Base-by-base conservation (phyloP, 768 basidiomycete genomes). In the Gloeophyllum trabeum region DNA sequence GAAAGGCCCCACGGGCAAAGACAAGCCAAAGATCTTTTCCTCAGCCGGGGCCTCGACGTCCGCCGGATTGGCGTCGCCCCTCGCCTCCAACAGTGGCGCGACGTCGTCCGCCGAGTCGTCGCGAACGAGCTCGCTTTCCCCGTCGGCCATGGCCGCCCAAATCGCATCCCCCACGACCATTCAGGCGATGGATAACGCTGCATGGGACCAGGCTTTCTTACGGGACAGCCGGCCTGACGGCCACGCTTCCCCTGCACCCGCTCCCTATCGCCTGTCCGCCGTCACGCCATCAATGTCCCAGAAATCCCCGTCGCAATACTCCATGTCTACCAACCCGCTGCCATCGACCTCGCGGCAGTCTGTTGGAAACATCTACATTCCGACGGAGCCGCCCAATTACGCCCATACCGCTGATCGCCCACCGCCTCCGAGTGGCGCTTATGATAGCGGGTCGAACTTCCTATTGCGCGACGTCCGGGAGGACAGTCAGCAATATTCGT, bases 1-100 rank as follows among this genome's bases (percentile, higher is more conserved):
- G 35, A 87, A 79, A 62, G 87, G 87, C 37, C 88, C 87, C 21
- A 91, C 87, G 0, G 87, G 87, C 24, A 87, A 88, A 60, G 87
- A 90, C 58, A 88, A 77, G 54, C 79, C 81, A 39, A 85, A 55
- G 45, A 0, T 45, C 2, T 30, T 32, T 24, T n/a, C 39, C 20
- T 40, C 40, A 25, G n/a, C n/a, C n/a, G n/a, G n/a, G n/a, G 21
- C 37, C 10, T 35, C 43, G 30, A 20, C 38, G 35, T 16, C 43
- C 6, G 12, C 52, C 18, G 14, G 39, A 25, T 34, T 45, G n/a
- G 40, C 46, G 25, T 39, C 41, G 24, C 44, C 48, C 18, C 52
- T 48, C 20, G 45, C 54, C 19, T 41, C 45, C 39, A 45, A 42
- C 42, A 43, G 47, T n/a, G 40, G 48, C 23, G 49, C 26, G 4